Conservation (phyloP, 2,329 filamentous ascomycete species). For the Acephala macrosclerotiorum region DNA sequence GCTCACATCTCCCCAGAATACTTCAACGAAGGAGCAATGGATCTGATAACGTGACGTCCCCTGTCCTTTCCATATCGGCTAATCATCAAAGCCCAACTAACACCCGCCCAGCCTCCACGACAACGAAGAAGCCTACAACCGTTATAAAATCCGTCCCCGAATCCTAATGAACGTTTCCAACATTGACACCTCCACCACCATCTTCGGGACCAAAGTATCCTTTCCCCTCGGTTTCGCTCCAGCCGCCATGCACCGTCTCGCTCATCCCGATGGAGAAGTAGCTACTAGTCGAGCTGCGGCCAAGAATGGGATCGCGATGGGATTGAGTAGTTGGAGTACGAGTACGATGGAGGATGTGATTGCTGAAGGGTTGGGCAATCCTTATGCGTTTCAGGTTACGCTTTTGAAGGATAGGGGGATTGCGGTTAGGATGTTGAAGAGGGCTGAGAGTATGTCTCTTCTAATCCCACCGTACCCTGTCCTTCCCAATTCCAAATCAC, state of each 20-base stretch:
- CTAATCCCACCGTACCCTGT: too few species aligned
- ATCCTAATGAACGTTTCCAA: slow-evolving; percentile 50
- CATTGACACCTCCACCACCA: slow-evolving; percentile 49
- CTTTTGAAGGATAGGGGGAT: slow-evolving; percentile 56
- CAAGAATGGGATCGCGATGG: slow-evolving; percentile 49
- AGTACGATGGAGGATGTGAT: slow-evolving; percentile 55
- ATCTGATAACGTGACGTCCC: slow-evolving; percentile 54
- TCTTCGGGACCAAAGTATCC: slow-evolving; percentile 51
- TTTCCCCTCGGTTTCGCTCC: slow-evolving; percentile 54
- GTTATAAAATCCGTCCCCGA: slow-evolving; percentile 56
- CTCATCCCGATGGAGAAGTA: slow-evolving; percentile 59
- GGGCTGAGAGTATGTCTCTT: slow-evolving; percentile 50
- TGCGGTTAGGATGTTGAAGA: slow-evolving; percentile 49
- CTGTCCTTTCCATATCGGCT: slow-evolving; percentile 46
- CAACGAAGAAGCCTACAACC: slow-evolving; percentile 59
- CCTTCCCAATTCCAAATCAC: not conserved
- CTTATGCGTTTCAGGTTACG: slow-evolving; percentile 62
- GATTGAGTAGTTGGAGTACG: slow-evolving; percentile 55
- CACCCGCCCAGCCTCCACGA: slow-evolving; percentile 48
- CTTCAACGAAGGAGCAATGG: slow-evolving; percentile 65
- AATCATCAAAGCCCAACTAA: not conserved
- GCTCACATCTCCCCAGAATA: slow-evolving; percentile 51
- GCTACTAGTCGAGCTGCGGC: slow-evolving; percentile 57
- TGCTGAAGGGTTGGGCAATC: slow-evolving; percentile 47
- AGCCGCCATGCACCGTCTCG: slow-evolving; percentile 57